Evolutionary conservation across 1,139 yeast genomes (phyloP).

Genomic region (Lodderomyces margitis): DNA sequence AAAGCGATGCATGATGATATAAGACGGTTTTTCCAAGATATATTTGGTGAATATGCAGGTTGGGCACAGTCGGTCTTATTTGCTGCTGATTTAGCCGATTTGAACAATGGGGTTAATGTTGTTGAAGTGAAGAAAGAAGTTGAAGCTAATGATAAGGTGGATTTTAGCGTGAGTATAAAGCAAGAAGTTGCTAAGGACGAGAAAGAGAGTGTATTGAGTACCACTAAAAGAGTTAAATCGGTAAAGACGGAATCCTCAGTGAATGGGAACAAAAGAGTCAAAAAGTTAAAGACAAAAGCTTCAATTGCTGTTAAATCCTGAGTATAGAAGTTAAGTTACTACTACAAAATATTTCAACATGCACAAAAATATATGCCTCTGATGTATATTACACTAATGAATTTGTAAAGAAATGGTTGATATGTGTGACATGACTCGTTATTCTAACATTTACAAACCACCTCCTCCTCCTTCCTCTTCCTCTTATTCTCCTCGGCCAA

Average conservation of each 20-base stretch:
- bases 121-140: conserved; percentile 7
- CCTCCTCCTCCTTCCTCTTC: background rate
- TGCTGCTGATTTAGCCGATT: conserved; percentile 72
- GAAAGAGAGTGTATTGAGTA: background rate
- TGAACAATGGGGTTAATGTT: conserved; percentile 49
- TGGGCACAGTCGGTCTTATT: conserved; percentile 97
- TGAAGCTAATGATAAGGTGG: background rate
- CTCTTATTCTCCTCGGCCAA: background rate
- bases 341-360: background rate
- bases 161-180: background rate
- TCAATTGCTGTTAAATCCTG: background rate
- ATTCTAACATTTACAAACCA: background rate
- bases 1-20: conserved; percentile 63
- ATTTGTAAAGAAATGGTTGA: background rate
- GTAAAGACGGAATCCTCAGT: background rate
- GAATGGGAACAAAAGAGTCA: background rate
- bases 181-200: background rate
- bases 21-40: conserved; percentile 55
- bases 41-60: conserved; percentile 93
- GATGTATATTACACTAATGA: background rate
- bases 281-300: background rate
- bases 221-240: background rate
- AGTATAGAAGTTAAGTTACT: background rate
- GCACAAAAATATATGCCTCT: background rate
- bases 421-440: conserved; percentile 1